Conservation (phyloP, 805 yeast species). For the Sugiyamaella mastotermitis region DNA sequence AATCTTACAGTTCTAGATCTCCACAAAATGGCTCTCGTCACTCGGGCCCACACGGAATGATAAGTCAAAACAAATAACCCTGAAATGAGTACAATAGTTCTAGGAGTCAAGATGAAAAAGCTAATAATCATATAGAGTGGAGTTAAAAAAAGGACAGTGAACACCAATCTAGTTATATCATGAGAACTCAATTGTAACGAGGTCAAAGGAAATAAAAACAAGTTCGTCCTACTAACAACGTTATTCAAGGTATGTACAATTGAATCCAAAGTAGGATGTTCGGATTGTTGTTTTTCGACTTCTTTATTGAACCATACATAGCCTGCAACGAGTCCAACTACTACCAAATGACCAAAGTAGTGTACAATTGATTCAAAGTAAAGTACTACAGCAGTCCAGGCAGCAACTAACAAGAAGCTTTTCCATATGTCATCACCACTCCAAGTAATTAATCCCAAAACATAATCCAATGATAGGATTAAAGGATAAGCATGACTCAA, state of each 20-base stretch:
- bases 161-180: slow-evolving; percentile 72
- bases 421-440: slow-evolving; percentile 79
- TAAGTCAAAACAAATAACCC: slow-evolving; percentile 68
- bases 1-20: slow-evolving; percentile 65
- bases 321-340: slow-evolving; percentile 37
- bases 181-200: slow-evolving; percentile 61
- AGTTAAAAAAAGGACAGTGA: slow-evolving; percentile 79
- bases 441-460: slow-evolving; percentile 80
- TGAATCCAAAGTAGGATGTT: slow-evolving; percentile 80
- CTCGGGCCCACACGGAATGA: slow-evolving; percentile 80
- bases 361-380: slow-evolving; percentile 72
- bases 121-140: slow-evolving; percentile 75
- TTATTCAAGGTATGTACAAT: slow-evolving; percentile 71
- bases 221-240: slow-evolving; percentile 68
- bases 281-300: slow-evolving; percentile 41
- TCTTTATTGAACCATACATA: slow-evolving; percentile 22
- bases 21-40: slow-evolving; percentile 82
- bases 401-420: slow-evolving; percentile 53
- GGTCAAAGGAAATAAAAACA: slow-evolving; percentile 75
- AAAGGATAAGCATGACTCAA: slow-evolving; percentile 82
- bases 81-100: slow-evolving; percentile 50
- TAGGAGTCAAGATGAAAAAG: slow-evolving; percentile 63
- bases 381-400: slow-evolving; percentile 53
- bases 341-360: slow-evolving; percentile 76
- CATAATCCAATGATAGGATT: slow-evolving; percentile 61